Conservation (phyloP, 768 basidiomycete genomes). For the Termitomyces sp. region DNA sequence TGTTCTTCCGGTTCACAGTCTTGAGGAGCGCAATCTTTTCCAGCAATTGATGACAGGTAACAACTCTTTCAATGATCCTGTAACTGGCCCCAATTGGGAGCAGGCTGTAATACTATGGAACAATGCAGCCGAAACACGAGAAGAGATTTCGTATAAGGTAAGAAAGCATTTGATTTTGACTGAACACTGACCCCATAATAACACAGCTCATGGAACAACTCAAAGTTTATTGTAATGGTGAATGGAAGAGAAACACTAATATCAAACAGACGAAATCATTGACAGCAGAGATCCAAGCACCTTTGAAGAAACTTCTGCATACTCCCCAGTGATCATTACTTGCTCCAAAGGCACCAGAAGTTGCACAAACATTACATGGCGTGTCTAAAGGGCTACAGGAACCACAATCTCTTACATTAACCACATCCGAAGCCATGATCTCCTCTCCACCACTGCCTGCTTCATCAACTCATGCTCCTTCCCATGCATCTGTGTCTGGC, state of each 20-base stretch:
- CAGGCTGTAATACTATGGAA: no score
- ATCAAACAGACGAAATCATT: neutral
- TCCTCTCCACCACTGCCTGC: neutral
- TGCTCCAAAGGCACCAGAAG: neutral
- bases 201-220: neutral
- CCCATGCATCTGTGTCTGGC: no score
- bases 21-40: neutral
- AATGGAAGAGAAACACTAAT: no score
- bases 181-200: neutral
- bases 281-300: neutral
- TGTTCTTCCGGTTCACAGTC: neutral
- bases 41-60: neutral
- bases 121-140: no score
- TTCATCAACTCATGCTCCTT: neutral
- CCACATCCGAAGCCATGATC: no score
- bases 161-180: neutral
- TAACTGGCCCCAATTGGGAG: no score
- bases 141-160: neutral
- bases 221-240: no score
- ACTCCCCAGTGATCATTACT: neutral
- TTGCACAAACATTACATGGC: neutral
- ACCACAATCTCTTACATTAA: neutral
- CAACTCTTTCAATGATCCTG: neutral
- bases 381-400: neutral
- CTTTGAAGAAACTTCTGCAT: neutral